Percentiles rank a stretch among this genome's conserved stretches.
Conservation (phyloP, 768 basidiomycete genomes). For the Agrocybe chaxingu region DNA sequence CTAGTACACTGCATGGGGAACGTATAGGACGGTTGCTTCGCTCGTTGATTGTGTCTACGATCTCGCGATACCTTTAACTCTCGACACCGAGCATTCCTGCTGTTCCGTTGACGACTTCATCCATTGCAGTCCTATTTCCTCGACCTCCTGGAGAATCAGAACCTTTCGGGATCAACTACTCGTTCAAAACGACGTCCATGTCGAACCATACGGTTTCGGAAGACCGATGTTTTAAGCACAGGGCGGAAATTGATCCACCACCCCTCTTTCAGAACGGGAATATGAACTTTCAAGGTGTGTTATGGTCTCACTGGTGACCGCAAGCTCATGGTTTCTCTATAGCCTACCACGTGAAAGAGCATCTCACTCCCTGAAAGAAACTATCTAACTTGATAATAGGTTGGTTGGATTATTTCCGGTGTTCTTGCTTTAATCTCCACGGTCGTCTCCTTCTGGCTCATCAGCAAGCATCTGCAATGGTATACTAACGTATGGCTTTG, state of each 20-base stretch:
- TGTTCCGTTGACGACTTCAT: too few relatives aligned
- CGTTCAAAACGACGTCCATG: slow-evolving; percentile 3
- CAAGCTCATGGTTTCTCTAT: slow-evolving; percentile 3
- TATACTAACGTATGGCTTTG: slow-evolving; percentile 58
- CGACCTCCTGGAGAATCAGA: too few relatives aligned
- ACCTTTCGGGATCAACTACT: too few relatives aligned
- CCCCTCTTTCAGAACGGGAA: slow-evolving; percentile 62
- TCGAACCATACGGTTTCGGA: slow-evolving; percentile 11
- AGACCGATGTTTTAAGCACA: slow-evolving; percentile 33
- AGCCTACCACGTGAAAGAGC: slow-evolving; percentile 53
- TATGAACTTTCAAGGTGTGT: slow-evolving; percentile 57
- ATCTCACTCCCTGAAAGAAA: neutral
- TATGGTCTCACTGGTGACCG: neutral
- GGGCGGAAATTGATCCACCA: slow-evolving; percentile 39
- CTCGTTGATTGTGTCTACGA: too few relatives aligned
- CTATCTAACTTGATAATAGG: slow-evolving; percentile 28
- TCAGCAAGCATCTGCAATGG: slow-evolving; percentile 67
- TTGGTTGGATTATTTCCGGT: slow-evolving; percentile 69
- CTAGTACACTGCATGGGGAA: too few relatives aligned
- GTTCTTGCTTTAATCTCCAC: slow-evolving; percentile 56
- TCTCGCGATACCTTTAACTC: too few relatives aligned
- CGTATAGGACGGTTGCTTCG: too few relatives aligned
- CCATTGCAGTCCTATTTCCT: too few relatives aligned
- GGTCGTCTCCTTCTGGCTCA: slow-evolving; percentile 67
- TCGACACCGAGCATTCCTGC: too few relatives aligned